Evolutionary conservation across 768 basidiomycete species (phyloP).

Genomic region (Kwoniella dendrophila): DNA sequence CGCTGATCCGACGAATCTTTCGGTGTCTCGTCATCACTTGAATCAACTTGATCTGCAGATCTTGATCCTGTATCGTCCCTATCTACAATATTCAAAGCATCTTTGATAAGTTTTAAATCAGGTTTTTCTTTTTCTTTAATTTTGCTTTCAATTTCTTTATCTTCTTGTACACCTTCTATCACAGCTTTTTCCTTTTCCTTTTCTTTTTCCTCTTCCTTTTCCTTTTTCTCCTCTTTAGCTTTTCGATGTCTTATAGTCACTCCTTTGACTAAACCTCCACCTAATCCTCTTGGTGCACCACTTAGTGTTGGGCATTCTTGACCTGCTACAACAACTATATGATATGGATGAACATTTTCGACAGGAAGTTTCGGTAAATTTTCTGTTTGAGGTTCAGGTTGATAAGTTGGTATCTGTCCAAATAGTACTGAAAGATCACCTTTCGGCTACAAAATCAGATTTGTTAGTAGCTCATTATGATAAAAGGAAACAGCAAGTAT

Average conservation of each 20-base stretch:
- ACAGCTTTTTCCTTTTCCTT: conserved; percentile 27
- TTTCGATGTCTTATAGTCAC: conserved; percentile 40
- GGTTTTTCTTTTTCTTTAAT: conserved; percentile 3
- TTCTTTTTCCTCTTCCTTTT: conserved; percentile 38
- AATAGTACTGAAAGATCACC: conserved; percentile 51
- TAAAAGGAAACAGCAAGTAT: neutral
- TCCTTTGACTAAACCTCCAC: conserved; percentile 54
- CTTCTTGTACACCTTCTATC: neutral
- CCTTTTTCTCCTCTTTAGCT: conserved; percentile 42
- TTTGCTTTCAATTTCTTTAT: conserved; percentile 2
- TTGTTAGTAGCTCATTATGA: neutral
- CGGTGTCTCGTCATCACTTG: conserved; percentile 8
- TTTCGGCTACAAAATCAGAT: conserved; percentile 41
- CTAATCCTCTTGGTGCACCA: conserved; percentile 53
- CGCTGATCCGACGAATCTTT: conserved; percentile 14
- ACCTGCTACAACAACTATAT: conserved; percentile 53
- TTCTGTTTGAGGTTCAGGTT: conserved; percentile 9
- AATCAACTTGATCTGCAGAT: conserved; percentile 11
- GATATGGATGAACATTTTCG: conserved; percentile 52
- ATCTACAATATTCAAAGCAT: conserved; percentile 12
- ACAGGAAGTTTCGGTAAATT: conserved; percentile 40
- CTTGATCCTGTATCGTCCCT: conserved; percentile 5
- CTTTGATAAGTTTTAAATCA: conserved; percentile 6
- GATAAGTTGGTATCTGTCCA: conserved; percentile 48
- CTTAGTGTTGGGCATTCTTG: conserved; percentile 55